Evolutionary conservation across 2,329 filamentous ascomycete species (phyloP).

Genomic region (Aspergillus hortae): DNA sequence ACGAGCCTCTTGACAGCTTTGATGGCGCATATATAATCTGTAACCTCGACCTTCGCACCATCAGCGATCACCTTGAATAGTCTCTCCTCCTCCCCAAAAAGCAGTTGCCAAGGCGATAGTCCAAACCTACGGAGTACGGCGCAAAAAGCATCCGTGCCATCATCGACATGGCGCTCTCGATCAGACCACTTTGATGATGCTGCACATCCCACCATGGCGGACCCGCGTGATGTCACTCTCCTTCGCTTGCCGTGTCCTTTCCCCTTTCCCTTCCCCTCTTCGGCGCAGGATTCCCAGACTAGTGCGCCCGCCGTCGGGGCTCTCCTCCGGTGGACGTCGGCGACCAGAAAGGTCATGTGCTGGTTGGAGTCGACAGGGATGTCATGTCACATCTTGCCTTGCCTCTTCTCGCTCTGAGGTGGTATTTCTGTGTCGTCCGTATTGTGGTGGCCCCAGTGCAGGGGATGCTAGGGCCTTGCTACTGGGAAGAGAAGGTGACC

Average conservation of each 20-base stretch:
- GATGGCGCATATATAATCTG: too few species aligned
- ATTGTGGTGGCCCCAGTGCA: too few species aligned
- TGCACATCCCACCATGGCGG: slow-evolving; percentile 5
- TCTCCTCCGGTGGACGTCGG: too few species aligned
- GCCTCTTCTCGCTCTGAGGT: too few species aligned
- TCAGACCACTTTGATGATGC: slow-evolving; percentile 6
- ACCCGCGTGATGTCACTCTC: slow-evolving; percentile 12
- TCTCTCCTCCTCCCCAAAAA: not conserved
- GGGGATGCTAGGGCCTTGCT: not conserved
- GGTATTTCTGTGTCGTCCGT: too few species aligned
- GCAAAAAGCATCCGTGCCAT: not conserved
- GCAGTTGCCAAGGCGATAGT: not conserved
- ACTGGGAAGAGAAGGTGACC: not conserved
- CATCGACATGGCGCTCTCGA: not conserved
- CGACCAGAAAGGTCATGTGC: not conserved
- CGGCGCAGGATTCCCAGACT: too few species aligned
- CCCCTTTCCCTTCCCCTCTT: not conserved
- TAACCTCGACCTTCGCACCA: too few species aligned
- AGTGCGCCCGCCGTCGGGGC: too few species aligned
- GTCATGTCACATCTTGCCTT: too few species aligned
- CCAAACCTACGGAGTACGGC: not conserved
- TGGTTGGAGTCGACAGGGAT: not conserved
- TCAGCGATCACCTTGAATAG: too few species aligned
- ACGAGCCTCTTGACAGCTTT: too few species aligned
- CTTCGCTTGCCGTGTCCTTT: slow-evolving; percentile 2